Percentiles rank a stretch among this genome's conserved stretches.
Evolutionary conservation across 1,284 basidiomycete species (phyloP).

Genomic region (Pyrrhoderma noxium): DNA sequence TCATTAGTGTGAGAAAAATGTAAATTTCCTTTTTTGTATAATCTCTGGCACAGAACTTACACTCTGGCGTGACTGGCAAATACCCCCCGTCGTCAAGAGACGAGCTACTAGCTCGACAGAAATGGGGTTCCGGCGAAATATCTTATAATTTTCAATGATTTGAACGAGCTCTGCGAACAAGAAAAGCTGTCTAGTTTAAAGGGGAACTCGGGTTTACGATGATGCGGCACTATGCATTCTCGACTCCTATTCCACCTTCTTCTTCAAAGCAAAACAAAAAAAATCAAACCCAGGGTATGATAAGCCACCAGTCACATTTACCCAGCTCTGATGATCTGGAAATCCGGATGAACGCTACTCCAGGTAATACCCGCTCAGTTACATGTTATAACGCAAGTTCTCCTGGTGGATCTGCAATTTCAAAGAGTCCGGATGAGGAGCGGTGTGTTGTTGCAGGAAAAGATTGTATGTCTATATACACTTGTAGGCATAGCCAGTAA

Average conservation of each 20-base stretch:
- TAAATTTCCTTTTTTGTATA: too few species aligned
- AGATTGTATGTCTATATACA: slow-evolving; percentile 47
- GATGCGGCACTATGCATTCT: slow-evolving; percentile 16
- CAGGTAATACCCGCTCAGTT: slow-evolving; percentile 43
- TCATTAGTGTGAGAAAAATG: too few species aligned
- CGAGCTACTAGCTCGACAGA: too few species aligned
- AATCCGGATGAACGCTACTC: slow-evolving; percentile 37
- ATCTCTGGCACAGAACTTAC: too few species aligned
- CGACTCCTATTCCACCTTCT: slow-evolving; percentile 4
- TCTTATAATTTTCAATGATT: too few species aligned
- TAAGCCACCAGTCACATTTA: too few species aligned
- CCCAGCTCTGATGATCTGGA: slow-evolving; percentile 25
- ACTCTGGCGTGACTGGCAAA: too few species aligned
- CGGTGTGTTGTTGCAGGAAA: slow-evolving; percentile 66
- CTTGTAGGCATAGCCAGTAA: slow-evolving; percentile 2
- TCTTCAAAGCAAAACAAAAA: slow-evolving; percentile 3
- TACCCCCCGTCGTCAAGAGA: too few species aligned
- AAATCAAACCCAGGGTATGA: background rate
- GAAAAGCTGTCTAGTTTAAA: too few species aligned
- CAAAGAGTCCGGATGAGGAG: slow-evolving; percentile 55
- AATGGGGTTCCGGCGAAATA: too few species aligned
- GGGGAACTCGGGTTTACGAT: background rate
- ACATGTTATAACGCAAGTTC: slow-evolving; percentile 49
- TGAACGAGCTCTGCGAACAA: too few species aligned
- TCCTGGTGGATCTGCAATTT: slow-evolving; percentile 55